Evolutionary conservation across 176 grass and related monocot genomes (phyloP).

Genomic region (Cenchrus americanus): DNA sequence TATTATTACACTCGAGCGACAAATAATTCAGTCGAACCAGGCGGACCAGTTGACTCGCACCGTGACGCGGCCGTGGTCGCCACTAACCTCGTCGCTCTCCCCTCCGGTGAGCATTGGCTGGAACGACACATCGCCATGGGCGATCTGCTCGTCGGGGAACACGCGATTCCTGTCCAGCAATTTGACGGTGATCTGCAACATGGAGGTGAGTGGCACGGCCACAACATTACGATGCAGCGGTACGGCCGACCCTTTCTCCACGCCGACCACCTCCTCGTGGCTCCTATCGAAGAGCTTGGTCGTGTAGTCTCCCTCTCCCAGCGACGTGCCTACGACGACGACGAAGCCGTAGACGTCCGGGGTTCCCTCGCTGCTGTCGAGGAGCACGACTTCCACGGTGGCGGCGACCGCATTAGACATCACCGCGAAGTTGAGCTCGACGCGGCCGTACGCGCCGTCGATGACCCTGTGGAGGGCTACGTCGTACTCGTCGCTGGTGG

Average conservation of each 20-base stretch:
- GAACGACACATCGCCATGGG: neutral
- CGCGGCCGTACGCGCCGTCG: neutral
- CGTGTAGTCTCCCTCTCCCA: no score
- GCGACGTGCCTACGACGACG: no score
- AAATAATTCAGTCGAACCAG: neutral
- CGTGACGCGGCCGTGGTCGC: neutral
- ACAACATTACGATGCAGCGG: neutral
- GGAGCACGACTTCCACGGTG: neutral
- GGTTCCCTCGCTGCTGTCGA: neutral
- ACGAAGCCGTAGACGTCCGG: neutral
- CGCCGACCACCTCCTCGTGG: neutral
- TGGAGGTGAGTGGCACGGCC: neutral
- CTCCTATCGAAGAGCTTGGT: neutral
- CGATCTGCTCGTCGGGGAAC: neutral
- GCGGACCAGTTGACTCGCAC: neutral
- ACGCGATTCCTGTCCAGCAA: neutral
- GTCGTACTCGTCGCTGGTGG: constrained; percentile 2
- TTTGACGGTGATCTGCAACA: neutral
- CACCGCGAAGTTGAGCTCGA: neutral
- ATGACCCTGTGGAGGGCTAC: neutral
- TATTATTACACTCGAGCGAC: no score
- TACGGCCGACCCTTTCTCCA: neutral
- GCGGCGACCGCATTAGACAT: neutral
- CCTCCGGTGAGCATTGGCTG: neutral
- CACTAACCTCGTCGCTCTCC: neutral